Percentiles rank a stretch among this genome's conserved stretches.
Conservation (phyloP, 148 eudicot genomes). For the Rhododendron henanense region DNA sequence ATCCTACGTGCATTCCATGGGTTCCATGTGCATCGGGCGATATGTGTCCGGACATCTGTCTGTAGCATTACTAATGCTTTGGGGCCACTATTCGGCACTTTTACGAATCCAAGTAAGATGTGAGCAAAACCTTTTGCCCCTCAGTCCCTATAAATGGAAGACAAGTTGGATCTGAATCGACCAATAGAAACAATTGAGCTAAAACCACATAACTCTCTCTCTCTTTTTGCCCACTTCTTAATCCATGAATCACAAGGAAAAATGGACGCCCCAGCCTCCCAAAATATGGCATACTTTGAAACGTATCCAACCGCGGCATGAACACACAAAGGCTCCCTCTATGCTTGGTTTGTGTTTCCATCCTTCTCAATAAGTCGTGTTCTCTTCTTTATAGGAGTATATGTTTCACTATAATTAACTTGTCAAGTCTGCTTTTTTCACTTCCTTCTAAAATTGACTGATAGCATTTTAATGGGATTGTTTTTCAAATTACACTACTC, state of each 20-base stretch:
- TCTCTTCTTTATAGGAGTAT: background rate
- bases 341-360: slow-evolving; percentile 29
- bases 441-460: background rate
- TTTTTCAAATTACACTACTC: background rate
- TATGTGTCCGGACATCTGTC: no score
- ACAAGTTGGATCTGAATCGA: background rate
- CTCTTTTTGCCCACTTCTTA: no score
- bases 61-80: background rate
- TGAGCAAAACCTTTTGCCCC: background rate
- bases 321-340: slow-evolving; percentile 45
- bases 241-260: no score
- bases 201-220: no score
- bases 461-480: background rate
- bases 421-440: background rate
- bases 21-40: no score
- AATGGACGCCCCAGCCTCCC: slow-evolving; percentile 3
- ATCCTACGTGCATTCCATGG: no score
- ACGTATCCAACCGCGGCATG: slow-evolving; percentile 36
- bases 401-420: background rate
- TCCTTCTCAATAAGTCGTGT: background rate
- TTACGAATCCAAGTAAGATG: background rate
- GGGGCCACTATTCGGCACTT: background rate
- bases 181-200: background rate
- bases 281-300: slow-evolving; percentile 26
- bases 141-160: background rate